A percentile compares a stretch with the other conserved stretches of the same genome.
Conservation (phyloP, 2,329 filamentous ascomycete genomes). For the Camillea tinctor region DNA sequence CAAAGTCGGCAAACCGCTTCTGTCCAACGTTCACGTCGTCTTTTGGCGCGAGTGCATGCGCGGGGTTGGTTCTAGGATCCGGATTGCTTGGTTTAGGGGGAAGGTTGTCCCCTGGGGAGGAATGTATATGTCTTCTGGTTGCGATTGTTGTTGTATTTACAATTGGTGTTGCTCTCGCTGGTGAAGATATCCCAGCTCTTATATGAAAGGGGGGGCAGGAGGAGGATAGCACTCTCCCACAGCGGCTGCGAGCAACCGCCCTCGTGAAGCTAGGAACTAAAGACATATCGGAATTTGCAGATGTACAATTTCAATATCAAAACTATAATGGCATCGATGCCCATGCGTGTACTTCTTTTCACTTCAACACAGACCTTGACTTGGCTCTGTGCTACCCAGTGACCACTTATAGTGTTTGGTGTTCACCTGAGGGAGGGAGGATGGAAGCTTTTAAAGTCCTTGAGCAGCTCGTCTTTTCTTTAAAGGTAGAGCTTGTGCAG, state of each 20-base stretch:
- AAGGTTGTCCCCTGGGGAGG: not conserved
- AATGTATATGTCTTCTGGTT: slow-evolving; percentile 1
- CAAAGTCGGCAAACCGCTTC: slow-evolving; percentile 62
- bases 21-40: slow-evolving; percentile 28
- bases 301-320: not conserved
- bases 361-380: too few relatives aligned
- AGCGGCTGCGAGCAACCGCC: slow-evolving; percentile 7
- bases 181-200: not conserved
- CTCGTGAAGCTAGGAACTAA: slow-evolving; percentile 12
- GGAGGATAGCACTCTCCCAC: not conserved
- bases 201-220: not conserved
- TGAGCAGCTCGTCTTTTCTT: too few relatives aligned
- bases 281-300: slow-evolving; percentile 9
- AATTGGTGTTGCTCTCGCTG: not conserved
- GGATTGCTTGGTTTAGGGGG: slow-evolving; percentile 20
- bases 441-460: too few relatives aligned
- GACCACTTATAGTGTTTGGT: too few relatives aligned
- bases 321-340: not conserved
- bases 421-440: too few relatives aligned
- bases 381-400: too few relatives aligned
- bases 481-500: not conserved
- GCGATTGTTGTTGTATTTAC: not conserved
- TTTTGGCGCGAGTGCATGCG: slow-evolving; percentile 16
- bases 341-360: not conserved
- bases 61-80: slow-evolving; percentile 27